Conservation (phyloP, 129 eudicot genomes). For the Escallonia rubra region DNA sequence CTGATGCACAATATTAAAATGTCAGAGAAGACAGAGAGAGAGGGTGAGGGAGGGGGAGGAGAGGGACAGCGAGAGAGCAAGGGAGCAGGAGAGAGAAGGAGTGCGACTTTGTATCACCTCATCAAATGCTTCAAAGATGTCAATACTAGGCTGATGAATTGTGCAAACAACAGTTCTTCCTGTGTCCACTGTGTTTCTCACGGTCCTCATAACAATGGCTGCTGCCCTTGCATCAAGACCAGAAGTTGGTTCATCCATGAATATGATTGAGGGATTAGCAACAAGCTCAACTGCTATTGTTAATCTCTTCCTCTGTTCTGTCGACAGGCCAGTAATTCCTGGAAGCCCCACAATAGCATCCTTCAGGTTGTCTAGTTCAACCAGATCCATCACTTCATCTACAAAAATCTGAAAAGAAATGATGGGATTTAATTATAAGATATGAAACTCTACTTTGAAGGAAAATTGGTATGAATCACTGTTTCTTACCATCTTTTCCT, state of each 20-base stretch:
- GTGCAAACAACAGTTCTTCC: constrained; percentile 98
- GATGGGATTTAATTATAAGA: neutral
- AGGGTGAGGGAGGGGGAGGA: neutral
- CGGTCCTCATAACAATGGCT: constrained; percentile 97
- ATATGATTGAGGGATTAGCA: constrained; percentile 96
- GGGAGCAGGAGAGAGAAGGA: neutral
- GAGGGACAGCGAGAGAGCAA: neutral
- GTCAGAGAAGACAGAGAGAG: neutral
- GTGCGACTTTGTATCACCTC: constrained; percentile 35
- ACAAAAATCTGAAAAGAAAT: constrained; percentile 53
- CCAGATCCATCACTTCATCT: constrained; percentile 76
- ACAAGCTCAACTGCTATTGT: constrained; percentile 97
- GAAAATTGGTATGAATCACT: neutral
- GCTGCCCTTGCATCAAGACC: constrained; percentile 99
- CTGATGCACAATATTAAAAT: constrained; percentile 23
- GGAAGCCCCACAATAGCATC: constrained; percentile 88
- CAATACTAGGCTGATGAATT: constrained; percentile 97
- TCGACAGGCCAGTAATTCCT: constrained; percentile 75
- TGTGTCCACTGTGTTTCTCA: constrained; percentile 92
- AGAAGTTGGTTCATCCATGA: constrained; percentile 99
- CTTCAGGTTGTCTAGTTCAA: constrained; percentile 62
- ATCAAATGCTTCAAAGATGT: constrained; percentile 94
- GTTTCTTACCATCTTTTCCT: constrained; percentile 70
- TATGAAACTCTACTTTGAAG: neutral
- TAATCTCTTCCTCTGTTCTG: constrained; percentile 85